Evolutionary conservation across 306 rosid species (phyloP).

Genomic region (Crotalaria pallida): DNA sequence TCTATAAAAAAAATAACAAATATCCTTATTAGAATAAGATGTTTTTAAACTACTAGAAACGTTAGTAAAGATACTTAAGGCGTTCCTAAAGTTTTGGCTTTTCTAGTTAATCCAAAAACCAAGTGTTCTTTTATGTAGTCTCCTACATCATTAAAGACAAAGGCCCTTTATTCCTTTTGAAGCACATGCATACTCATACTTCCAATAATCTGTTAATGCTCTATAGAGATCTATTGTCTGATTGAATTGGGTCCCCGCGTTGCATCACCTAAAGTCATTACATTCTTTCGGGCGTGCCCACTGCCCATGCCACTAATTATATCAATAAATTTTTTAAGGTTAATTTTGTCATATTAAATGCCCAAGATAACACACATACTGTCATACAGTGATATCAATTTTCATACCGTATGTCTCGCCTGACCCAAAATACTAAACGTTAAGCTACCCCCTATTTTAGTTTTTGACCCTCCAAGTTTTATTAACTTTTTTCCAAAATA

Average conservation of each 20-base stretch:
- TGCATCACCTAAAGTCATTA: conserved; percentile 18
- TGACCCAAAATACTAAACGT: too few species aligned
- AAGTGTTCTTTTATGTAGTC: conserved; percentile 7
- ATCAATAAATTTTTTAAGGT: too few species aligned
- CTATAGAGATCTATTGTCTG: conserved; percentile 33
- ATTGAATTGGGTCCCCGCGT: conserved; percentile 36
- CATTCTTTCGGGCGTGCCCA: conserved; percentile 20
- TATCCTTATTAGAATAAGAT: conserved; percentile 20
- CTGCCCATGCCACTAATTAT: conserved; percentile 14
- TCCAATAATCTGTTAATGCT: conserved; percentile 52
- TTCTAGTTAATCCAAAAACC: conserved; percentile 45
- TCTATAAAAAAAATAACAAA: too few species aligned
- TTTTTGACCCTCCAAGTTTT: too few species aligned
- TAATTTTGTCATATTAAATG: too few species aligned
- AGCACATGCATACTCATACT: conserved; percentile 34
- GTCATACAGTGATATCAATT: too few species aligned
- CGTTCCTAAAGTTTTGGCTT: conserved; percentile 64
- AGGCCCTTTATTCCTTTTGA: conserved; percentile 21
- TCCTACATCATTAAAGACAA: conserved; percentile 29
- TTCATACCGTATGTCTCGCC: too few species aligned
- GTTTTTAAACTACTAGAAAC: conserved; percentile 22
- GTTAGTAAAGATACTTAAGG: conserved; percentile 29
- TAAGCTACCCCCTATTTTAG: too few species aligned
- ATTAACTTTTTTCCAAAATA: too few species aligned
- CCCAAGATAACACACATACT: too few species aligned